Evolutionary conservation across 2,329 filamentous ascomycete species (phyloP).

Genomic region (Colletotrichum liriopes): DNA sequence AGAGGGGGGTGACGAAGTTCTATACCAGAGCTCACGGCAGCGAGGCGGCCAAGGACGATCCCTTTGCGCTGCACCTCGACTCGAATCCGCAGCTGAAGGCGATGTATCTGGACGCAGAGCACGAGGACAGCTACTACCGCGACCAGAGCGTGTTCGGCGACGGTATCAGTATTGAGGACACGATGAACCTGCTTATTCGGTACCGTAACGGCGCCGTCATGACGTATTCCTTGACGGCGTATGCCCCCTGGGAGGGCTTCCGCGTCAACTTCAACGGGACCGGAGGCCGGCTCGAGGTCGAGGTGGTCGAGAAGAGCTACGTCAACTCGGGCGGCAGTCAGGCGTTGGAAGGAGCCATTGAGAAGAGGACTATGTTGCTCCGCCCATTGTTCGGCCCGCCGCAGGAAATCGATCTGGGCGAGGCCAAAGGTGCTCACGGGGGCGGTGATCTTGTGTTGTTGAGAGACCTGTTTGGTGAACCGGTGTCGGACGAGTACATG

Average conservation of each 20-base stretch:
- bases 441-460: constrained; percentile 72
- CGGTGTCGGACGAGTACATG: constrained; percentile 66
- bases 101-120: constrained; percentile 74
- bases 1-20: constrained; percentile 63
- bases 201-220: constrained; percentile 71
- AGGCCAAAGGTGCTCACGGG: constrained; percentile 70
- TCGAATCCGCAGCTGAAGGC: constrained; percentile 68
- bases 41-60: constrained; percentile 66
- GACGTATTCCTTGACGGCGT: constrained; percentile 73
- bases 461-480: constrained; percentile 71
- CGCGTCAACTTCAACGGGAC: constrained; percentile 72
- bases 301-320: constrained; percentile 75
- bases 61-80: constrained; percentile 72
- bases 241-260: constrained; percentile 75
- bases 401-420: constrained; percentile 66
- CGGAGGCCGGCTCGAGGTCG: constrained; percentile 71
- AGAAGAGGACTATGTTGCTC: constrained; percentile 64
- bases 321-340: constrained; percentile 74
- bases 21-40: constrained; percentile 67
- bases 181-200: constrained; percentile 72
- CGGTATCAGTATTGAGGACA: constrained; percentile 76
- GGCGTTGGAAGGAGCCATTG: constrained; percentile 67
- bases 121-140: constrained; percentile 74
- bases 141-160: constrained; percentile 76
- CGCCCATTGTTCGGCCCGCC: constrained; percentile 72